phyloP scores from a whole-genome alignment of 2,329 filamentous ascomycete genomes.

The Colletotrichum limetticola region DNA sequence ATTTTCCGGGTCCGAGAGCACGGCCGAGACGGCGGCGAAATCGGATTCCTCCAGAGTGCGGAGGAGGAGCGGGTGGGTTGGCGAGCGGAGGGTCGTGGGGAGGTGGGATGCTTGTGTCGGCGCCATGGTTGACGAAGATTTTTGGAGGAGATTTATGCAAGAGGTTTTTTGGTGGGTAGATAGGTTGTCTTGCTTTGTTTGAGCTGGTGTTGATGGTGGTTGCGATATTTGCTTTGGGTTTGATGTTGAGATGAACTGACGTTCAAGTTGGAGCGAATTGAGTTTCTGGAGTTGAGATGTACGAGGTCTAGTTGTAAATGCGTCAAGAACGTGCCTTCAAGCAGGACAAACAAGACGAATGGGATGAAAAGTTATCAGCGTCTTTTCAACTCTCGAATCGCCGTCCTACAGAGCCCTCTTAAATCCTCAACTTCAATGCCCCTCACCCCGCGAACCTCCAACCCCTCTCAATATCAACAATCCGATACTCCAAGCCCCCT shows the following conservation, averaged over 20 bases:
- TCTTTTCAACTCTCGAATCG: not conserved
- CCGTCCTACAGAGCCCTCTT: not conserved
- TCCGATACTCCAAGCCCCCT: not conserved
- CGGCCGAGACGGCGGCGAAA: conserved; percentile 37
- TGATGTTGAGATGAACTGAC: not conserved
- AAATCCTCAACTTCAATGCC: not conserved
- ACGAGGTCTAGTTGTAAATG: accelerated
- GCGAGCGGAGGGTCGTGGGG: conserved; percentile 38
- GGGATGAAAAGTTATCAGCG: not conserved
- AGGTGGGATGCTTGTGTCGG: conserved; percentile 37
- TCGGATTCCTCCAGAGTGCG: conserved; percentile 39
- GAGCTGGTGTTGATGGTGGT: not conserved
- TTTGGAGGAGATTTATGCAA: too few relatives aligned
- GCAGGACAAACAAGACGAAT: not conserved
- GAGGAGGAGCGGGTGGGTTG: conserved; percentile 40
- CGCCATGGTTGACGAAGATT: conserved; percentile 10
- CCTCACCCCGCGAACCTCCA: not conserved
- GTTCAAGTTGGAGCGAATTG: not conserved
- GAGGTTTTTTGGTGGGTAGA: not conserved
- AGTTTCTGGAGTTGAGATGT: not conserved
- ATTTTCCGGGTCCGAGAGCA: conserved; percentile 40
- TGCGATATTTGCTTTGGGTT: not conserved
- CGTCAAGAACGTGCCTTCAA: too few relatives aligned
- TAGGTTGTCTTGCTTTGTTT: not conserved
- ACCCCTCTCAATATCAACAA: not conserved